A percentile compares a stretch with the other conserved stretches of the same genome.
phyloP scores from a whole-genome alignment of 1,139 yeast species.

The Candida sp. region DNA sequence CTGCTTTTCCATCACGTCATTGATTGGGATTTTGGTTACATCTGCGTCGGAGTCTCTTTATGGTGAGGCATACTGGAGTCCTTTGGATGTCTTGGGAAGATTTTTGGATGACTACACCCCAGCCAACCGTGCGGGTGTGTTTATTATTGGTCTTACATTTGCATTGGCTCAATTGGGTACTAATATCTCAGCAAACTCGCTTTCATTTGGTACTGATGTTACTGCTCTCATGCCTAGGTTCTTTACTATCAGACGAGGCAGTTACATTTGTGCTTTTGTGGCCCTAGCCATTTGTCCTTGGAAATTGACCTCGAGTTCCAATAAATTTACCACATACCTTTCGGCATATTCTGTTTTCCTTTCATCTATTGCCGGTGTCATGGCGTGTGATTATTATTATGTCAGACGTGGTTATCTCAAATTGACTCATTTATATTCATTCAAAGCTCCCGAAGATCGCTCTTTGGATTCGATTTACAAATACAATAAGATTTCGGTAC shows the following conservation, averaged over 20 bases:
- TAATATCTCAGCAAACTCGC: conserved; percentile 86
- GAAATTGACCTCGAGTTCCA: conserved; percentile 73
- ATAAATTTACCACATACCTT: conserved; percentile 78
- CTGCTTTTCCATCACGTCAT: conserved; percentile 76
- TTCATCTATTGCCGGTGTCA: conserved; percentile 83
- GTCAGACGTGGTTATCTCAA: conserved; percentile 71
- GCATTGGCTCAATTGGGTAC: conserved; percentile 88
- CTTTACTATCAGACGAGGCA: conserved; percentile 79
- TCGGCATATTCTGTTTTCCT: conserved; percentile 86
- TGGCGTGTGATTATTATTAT: conserved; percentile 71
- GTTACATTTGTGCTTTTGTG: conserved; percentile 73
- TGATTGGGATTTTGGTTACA: conserved; percentile 84
- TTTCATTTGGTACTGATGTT: conserved; percentile 89
- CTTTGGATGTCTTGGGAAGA: conserved; percentile 68
- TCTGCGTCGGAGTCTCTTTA: conserved; percentile 73
- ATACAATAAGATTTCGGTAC: conserved; percentile 61
- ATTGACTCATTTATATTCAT: conserved; percentile 60
- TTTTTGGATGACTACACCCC: conserved; percentile 60
- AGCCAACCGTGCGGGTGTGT: conserved; percentile 76
- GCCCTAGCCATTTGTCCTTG: conserved; percentile 86
- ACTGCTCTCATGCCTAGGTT: conserved; percentile 78
- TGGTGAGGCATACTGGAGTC: conserved; percentile 79
- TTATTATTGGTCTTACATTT: conserved; percentile 72
- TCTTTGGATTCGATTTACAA: conserved; percentile 47
- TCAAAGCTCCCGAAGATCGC: conserved; percentile 30